phyloP scores from a whole-genome alignment of 2,329 filamentous ascomycete genomes.

The Zasmidium citrigriseum region DNA sequence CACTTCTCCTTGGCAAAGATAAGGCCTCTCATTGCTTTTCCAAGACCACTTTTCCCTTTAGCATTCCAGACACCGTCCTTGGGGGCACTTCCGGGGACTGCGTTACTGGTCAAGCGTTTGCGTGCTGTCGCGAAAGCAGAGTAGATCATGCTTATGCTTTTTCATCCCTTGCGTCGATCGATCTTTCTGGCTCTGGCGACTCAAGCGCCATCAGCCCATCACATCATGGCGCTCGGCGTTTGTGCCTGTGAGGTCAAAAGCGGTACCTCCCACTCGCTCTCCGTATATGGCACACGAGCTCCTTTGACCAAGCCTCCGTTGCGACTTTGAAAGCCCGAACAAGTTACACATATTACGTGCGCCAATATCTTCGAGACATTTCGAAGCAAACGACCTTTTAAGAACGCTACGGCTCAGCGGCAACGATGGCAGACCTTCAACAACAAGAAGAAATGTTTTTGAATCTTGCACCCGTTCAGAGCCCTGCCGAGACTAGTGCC shows the following conservation, averaged over 20 bases:
- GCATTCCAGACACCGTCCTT: not conserved
- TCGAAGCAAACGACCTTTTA: too few species aligned
- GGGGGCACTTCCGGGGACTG: not conserved
- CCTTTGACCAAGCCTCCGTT: too few species aligned
- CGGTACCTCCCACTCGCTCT: not conserved
- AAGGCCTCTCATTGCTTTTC: slow-evolving; percentile 3
- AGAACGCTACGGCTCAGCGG: not conserved
- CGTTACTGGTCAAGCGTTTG: not conserved
- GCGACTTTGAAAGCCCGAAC: too few species aligned
- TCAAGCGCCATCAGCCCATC: slow-evolving; percentile 1
- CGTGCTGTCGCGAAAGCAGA: not conserved
- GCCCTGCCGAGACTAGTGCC: not conserved
- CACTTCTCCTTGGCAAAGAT: slow-evolving; percentile 2
- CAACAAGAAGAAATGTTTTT: not conserved
- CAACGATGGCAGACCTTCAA: not conserved
- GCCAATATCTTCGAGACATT: too few species aligned
- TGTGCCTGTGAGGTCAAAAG: slow-evolving; percentile 2
- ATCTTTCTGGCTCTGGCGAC: not conserved
- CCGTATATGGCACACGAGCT: too few species aligned
- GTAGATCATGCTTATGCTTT: slow-evolving; percentile 4
- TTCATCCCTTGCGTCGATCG: slow-evolving; percentile 5
- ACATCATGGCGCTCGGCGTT: slow-evolving; percentile 6
- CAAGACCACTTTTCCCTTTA: not conserved
- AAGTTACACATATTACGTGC: too few species aligned
- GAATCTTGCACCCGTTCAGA: not conserved